Percentiles rank a stretch among this genome's conserved stretches.
Evolutionary conservation across 2,329 filamentous ascomycete species (phyloP).

Genomic region (Neonectria hederae): DNA sequence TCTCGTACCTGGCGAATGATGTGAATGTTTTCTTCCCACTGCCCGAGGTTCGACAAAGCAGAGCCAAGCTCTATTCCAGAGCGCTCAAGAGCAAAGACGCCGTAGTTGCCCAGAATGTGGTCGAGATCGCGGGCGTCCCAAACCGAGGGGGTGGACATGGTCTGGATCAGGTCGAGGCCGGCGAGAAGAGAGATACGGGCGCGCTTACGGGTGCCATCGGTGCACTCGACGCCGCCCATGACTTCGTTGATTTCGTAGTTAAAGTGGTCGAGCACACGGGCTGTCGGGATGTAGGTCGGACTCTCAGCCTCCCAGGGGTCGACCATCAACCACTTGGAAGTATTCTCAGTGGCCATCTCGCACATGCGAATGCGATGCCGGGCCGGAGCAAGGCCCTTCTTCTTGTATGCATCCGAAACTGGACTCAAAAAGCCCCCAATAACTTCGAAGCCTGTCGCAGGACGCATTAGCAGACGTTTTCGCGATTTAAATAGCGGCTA

Average conservation of each 20-base stretch:
- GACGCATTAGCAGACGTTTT: constrained; percentile 4
- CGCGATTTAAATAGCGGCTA: neutral
- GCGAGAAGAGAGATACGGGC: constrained; percentile 84
- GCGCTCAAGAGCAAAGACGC: constrained; percentile 87
- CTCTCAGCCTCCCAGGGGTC: constrained; percentile 89
- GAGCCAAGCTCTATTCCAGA: constrained; percentile 90
- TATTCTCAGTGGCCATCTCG: constrained; percentile 78
- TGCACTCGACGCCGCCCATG: constrained; percentile 78
- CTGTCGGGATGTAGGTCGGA: constrained; percentile 86
- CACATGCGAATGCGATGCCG: constrained; percentile 74
- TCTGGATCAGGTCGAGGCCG: constrained; percentile 79
- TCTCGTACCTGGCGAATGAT: constrained; percentile 71
- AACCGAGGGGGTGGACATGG: constrained; percentile 76
- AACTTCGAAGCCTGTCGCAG: constrained; percentile 71
- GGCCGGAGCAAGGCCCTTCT: constrained; percentile 51
- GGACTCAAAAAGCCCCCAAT: constrained; percentile 73
- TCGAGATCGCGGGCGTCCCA: constrained; percentile 89
- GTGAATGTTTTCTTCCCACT: constrained; percentile 86
- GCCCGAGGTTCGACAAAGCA: constrained; percentile 81
- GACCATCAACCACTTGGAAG: constrained; percentile 81
- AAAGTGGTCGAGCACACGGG: constrained; percentile 89
- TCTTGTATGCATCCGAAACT: constrained; percentile 50
- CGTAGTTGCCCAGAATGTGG: constrained; percentile 85
- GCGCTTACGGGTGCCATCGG: constrained; percentile 70
- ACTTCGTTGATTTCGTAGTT: constrained; percentile 84